These are phyloP conservation scores for Amylostereum areolatum DNA, from an alignment of 1,284 basidiomycete species.

Conservation along the genomic window DNA sequence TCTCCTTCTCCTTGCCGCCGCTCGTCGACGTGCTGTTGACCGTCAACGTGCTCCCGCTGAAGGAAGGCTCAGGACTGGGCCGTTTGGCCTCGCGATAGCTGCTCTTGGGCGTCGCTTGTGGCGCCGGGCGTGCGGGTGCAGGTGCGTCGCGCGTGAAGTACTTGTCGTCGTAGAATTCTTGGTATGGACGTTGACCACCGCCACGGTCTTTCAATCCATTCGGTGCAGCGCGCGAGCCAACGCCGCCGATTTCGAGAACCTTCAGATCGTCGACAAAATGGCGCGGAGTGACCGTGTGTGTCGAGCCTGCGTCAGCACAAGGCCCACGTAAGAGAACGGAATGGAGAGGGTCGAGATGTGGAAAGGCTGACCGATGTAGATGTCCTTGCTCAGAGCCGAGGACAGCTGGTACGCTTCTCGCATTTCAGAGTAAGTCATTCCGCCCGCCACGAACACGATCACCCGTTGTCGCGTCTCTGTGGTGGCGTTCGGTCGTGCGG, in stretches of 20 bases:
- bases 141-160: slow-evolving; percentile 65
- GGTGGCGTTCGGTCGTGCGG: slow-evolving; percentile 45
- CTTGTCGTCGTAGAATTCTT: slow-evolving; percentile 73
- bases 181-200: slow-evolving; percentile 47
- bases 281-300: slow-evolving; percentile 81
- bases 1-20: slow-evolving; percentile 24
- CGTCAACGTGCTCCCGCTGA: slow-evolving; percentile 42
- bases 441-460: slow-evolving; percentile 90
- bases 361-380: slow-evolving; percentile 73
- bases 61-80: slow-evolving; percentile 34
- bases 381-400: slow-evolving; percentile 73
- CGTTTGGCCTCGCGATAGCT: slow-evolving; percentile 21
- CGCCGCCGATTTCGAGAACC: slow-evolving; percentile 74
- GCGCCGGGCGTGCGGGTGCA: slow-evolving; percentile 31
- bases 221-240: slow-evolving; percentile 66
- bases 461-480: slow-evolving; percentile 74
- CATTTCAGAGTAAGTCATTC: slow-evolving; percentile 96
- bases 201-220: slow-evolving; percentile 61
- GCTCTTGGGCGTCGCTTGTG: slow-evolving; percentile 20
- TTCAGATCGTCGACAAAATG: slow-evolving; percentile 85
- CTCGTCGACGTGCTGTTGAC: slow-evolving; percentile 28
- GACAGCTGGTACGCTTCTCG: slow-evolving; percentile 83
- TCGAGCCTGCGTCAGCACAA: slow-evolving; percentile 61
- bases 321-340: not conserved
- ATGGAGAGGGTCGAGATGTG: not conserved